Base-by-base conservation (phyloP, 2,329 filamentous ascomycete species). In the Stagonosporopsis tanaceti region DNA sequence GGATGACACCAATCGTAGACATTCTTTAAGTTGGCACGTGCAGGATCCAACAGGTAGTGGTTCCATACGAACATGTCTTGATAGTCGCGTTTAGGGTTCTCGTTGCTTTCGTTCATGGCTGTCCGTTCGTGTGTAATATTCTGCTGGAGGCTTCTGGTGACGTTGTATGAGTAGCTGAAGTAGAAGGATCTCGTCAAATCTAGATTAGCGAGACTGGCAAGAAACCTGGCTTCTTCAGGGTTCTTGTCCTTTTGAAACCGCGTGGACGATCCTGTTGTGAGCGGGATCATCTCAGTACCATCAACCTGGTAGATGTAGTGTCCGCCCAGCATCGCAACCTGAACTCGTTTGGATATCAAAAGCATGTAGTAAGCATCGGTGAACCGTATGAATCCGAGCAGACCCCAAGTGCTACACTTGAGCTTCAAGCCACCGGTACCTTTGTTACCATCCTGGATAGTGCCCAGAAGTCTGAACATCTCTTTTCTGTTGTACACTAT, bases 41-140 rank as follows among this genome's bases (percentile, higher is more conserved):
- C 92, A 0, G 95, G 93, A 58, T 89, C 83, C 17, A 99, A 83
- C 4, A 99, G 83, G 75, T 97, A 91, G 65, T 91, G 87, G 68
- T 99, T 99, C 95, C 95, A 99, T 2, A 98, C 90, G 72, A 99
- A 99, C 95, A 99, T 99, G 37, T 90, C 87, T 69, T 97, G 96
- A 73, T 90, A 90, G 65, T 93, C 87, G 30, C 85, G 84, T 27
- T 84, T 81, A 3, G 84, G 82, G 27, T 85, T 84, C 2, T 85
- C 80, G 12, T 83, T 77, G 1, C 90, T 91, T 59, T 87, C 82
- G 28, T 86, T 84, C 47, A 96, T 78, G 2, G 89, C 87, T 46
- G 85, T 82, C 37, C 95, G 85, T 76, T 97, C 93, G 30, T 87
- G 85, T 20, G 88, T 89, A 59, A 99, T 93, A 69, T 99, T 99